Evolutionary conservation across 2,329 filamentous ascomycete genomes (phyloP).

Genomic region (Alternaria sp.): DNA sequence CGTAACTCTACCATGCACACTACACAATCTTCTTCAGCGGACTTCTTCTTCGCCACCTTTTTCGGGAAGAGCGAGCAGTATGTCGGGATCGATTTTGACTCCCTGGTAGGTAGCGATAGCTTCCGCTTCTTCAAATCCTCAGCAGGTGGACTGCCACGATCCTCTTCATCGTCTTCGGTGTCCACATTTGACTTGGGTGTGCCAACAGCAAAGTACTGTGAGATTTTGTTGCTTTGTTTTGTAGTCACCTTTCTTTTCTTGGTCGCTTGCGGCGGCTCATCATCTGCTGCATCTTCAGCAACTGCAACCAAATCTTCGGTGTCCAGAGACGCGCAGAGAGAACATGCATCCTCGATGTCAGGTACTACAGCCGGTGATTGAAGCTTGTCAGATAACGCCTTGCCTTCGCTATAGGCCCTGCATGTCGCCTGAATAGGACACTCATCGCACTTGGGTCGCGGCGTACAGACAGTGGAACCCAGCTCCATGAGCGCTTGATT

Average conservation of each 20-base stretch:
- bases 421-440: constrained; percentile 48
- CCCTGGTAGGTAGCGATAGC: constrained; percentile 9
- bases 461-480: constrained; percentile 69
- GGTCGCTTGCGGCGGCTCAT: constrained; percentile 19
- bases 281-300: constrained; percentile 26
- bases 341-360: constrained; percentile 47
- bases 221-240: constrained; percentile 38
- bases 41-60: constrained; percentile 47
- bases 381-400: constrained; percentile 28
- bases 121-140: constrained; percentile 38
- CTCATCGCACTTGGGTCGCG: constrained; percentile 64
- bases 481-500: constrained; percentile 73
- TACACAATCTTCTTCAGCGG: constrained; percentile 43
- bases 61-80: constrained; percentile 51
- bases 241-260: constrained; percentile 38
- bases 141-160: not conserved
- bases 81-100: constrained; percentile 24
- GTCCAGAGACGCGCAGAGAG: constrained; percentile 39
- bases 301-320: constrained; percentile 40
- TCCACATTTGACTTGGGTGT: constrained; percentile 26
- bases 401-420: constrained; percentile 45
- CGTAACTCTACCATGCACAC: constrained; percentile 44
- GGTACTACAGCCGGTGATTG: constrained; percentile 17
- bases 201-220: constrained; percentile 40
- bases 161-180: constrained; percentile 15